phyloP scores from a whole-genome alignment of 2,329 filamentous ascomycete species.

The Mycosphaerella sp. region DNA sequence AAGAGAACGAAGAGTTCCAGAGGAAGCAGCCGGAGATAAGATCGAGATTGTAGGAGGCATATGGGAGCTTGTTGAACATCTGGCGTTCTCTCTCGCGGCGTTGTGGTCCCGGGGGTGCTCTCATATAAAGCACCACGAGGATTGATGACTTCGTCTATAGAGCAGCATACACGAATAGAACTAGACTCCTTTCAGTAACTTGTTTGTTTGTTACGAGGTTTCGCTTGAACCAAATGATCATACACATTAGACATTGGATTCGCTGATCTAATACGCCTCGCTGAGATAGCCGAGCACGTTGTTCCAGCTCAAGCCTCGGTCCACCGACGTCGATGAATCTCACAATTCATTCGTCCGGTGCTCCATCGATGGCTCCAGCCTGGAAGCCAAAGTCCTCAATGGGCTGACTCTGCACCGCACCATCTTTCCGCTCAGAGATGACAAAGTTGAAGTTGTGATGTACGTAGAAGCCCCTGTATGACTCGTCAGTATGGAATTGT shows the following conservation, averaged over 20 bases:
- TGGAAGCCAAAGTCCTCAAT: slow-evolving; percentile 4
- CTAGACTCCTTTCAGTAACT: neutral
- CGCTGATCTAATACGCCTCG: neutral
- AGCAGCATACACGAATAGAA: neutral
- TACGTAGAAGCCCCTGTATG: slow-evolving; percentile 31
- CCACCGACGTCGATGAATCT: neutral
- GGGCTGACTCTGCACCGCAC: neutral
- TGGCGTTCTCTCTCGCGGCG: neutral
- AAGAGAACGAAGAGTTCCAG: slow-evolving; percentile 35
- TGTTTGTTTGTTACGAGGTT: neutral
- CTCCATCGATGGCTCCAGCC: slow-evolving; percentile 20
- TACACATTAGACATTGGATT: neutral
- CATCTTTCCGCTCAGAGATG: slow-evolving; percentile 28
- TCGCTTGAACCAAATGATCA: neutral
- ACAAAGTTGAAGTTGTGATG: slow-evolving; percentile 37
- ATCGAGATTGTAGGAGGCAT: slow-evolving; percentile 35
- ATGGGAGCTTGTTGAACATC: neutral
- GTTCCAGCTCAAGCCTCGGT: neutral
- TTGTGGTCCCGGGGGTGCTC: neutral
- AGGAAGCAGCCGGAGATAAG: slow-evolving; percentile 24
- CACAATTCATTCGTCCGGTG: slow-evolving; percentile 13
- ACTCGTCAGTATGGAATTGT: too few species aligned
- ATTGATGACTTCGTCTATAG: neutral
- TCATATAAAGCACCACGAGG: neutral
- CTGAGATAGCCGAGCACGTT: neutral